Conservation (phyloP, 139 green algal species). For the Ostreobium quekettii region DNA sequence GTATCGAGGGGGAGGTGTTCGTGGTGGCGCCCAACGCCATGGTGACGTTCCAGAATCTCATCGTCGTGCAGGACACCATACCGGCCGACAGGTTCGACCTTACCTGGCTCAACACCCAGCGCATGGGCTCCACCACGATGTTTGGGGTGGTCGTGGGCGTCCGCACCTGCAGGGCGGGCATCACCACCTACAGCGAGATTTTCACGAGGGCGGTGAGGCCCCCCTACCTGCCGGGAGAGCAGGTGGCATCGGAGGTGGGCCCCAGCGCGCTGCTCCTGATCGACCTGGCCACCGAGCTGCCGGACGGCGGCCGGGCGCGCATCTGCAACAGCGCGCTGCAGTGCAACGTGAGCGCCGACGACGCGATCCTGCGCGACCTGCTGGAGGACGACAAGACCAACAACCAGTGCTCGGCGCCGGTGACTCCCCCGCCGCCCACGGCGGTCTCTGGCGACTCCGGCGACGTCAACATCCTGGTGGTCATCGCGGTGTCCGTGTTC, state of each 20-base stretch:
- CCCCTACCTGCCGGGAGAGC: not conserved
- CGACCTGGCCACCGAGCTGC: not conserved
- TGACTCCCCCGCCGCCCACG: no score
- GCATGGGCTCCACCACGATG: not conserved
- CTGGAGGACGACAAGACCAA: no score
- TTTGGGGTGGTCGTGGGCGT: slow-evolving; percentile 9
- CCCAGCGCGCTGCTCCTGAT: not conserved
- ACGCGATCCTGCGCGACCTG: not conserved
- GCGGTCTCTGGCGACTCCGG: no score
- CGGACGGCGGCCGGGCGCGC: not conserved
- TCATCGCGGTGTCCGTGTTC: no score
- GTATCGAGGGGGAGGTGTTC: not conserved
- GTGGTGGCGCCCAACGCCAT: not conserved
- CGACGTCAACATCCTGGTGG: no score
- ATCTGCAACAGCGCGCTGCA: not conserved
- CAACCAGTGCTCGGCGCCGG: no score
- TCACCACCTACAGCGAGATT: not conserved
- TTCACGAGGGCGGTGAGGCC: not conserved
- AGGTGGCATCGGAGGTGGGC: not conserved
- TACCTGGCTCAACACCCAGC: not conserved
- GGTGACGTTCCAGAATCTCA: not conserved
- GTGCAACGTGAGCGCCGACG: not conserved
- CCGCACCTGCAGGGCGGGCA: not conserved
- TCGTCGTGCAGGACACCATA: slow-evolving; percentile 7
- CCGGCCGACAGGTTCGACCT: not conserved